These are phyloP conservation scores for Apiotrichum mycotoxinovorans DNA, from an alignment of 1,284 basidiomycete species.

Conservation along the genomic window DNA sequence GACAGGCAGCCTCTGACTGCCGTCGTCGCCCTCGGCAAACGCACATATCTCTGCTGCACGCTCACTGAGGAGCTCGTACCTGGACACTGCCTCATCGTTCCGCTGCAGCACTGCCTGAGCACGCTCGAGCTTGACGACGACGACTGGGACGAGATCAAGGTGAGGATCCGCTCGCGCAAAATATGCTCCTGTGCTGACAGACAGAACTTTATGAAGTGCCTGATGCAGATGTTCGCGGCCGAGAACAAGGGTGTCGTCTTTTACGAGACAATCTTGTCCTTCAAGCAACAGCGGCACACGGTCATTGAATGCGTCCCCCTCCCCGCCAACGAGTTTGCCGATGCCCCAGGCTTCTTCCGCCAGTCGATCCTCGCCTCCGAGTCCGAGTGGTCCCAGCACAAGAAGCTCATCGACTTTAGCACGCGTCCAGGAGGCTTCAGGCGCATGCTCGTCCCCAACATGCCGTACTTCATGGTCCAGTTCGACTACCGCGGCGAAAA, in stretches of 20 bases:
- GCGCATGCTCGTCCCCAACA: conserved; percentile 85
- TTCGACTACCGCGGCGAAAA: conserved; percentile 97
- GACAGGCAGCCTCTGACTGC: conserved; percentile 75
- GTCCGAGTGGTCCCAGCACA: conserved; percentile 95
- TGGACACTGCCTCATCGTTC: conserved; percentile 92
- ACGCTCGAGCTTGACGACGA: conserved; percentile 95
- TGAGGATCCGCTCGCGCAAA: conserved; percentile 55
- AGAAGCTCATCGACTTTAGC: conserved; percentile 91
- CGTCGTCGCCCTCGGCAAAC: conserved; percentile 83
- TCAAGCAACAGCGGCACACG: conserved; percentile 85
- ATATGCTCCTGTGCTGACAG: conserved; percentile 18
- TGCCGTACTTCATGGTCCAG: conserved; percentile 98
- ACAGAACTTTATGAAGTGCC: conserved; percentile 98
- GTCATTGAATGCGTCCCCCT: conserved; percentile 88
- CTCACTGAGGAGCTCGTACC: conserved; percentile 76
- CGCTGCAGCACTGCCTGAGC: conserved; percentile 86
- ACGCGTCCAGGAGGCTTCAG: conserved; percentile 82
- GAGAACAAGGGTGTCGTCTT: conserved; percentile 87
- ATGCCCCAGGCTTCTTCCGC: conserved; percentile 89
- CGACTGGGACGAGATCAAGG: conserved; percentile 93
- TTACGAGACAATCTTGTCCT: conserved; percentile 82
- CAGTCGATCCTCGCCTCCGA: conserved; percentile 89
- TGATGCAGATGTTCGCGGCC: conserved; percentile 89
- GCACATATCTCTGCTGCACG: conserved; percentile 84
- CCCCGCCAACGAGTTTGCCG: conserved; percentile 75